Conservation (phyloP, 1,284 basidiomycete genomes). For the Anthracocystis setariae region DNA sequence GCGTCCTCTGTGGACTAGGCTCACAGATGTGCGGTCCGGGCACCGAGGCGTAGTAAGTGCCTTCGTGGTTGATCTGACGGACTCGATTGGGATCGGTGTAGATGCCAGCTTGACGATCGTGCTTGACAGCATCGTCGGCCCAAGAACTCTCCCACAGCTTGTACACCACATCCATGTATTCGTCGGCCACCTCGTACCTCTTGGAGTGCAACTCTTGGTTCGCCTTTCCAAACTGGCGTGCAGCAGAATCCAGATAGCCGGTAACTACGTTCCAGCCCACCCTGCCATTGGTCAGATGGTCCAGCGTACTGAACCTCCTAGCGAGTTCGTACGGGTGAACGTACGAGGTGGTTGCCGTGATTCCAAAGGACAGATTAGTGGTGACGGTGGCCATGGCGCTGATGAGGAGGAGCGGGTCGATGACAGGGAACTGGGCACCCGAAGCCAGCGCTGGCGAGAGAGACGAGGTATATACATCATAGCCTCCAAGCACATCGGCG, state of each 20-base stretch:
- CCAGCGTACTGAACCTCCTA: constrained; percentile 66
- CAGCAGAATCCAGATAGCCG: constrained; percentile 66
- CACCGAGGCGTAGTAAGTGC: constrained; percentile 61
- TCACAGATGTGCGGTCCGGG: constrained; percentile 67
- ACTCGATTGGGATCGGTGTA: constrained; percentile 64
- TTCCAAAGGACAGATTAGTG: constrained; percentile 58
- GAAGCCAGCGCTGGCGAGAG: constrained; percentile 54
- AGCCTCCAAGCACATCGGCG: constrained; percentile 63
- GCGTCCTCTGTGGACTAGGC: constrained; percentile 65
- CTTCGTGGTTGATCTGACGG: constrained; percentile 65
- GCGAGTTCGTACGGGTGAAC: constrained; percentile 68
- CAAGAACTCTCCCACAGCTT: constrained; percentile 69
- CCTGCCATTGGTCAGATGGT: constrained; percentile 68
- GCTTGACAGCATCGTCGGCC: constrained; percentile 66
- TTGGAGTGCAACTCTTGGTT: constrained; percentile 60
- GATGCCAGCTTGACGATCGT: constrained; percentile 44
- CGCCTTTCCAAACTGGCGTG: constrained; percentile 61
- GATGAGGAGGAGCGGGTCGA: constrained; percentile 57
- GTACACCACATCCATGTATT: constrained; percentile 66
- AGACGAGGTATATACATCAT: constrained; percentile 58
- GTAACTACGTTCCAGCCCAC: constrained; percentile 69
- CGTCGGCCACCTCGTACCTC: constrained; percentile 60
- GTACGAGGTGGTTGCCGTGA: constrained; percentile 62
- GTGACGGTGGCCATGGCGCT: constrained; percentile 60
- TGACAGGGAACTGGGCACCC: constrained; percentile 63